phyloP scores from a whole-genome alignment of 805 yeast genomes.

The Yarrowia osloensis region DNA sequence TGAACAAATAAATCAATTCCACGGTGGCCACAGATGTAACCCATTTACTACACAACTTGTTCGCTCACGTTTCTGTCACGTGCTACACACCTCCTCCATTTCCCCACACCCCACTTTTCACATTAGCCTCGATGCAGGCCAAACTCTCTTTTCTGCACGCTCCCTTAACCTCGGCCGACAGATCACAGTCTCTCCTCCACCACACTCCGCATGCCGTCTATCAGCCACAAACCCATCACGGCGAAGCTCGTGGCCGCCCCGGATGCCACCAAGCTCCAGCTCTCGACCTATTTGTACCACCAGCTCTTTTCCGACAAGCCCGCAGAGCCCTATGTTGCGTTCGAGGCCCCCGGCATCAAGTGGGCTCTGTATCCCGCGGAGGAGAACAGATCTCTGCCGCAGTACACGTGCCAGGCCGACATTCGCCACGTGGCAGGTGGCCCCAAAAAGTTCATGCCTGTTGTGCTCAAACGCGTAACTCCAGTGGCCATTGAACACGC shows the following conservation, averaged over 20 bases:
- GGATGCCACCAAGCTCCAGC: slow-evolving; percentile 10
- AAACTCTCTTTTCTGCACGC: slow-evolving; percentile 1
- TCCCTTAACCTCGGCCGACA: slow-evolving; percentile 10
- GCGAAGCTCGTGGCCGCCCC: slow-evolving; percentile 19
- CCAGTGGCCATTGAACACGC: slow-evolving; percentile 43
- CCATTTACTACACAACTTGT: too few species aligned
- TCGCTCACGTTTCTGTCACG: not conserved
- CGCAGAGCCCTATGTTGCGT: slow-evolving; percentile 1
- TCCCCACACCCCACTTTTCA: slow-evolving; percentile 24
- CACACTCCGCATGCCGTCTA: slow-evolving; percentile 1
- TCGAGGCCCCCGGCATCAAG: slow-evolving; percentile 23
- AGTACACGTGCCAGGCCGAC: slow-evolving; percentile 6
- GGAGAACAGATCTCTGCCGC: not conserved
- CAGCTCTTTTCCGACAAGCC: slow-evolving; percentile 23
- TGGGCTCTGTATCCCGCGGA: slow-evolving; percentile 22
- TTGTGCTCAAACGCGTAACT: slow-evolving; percentile 33
- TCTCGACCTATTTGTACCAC: not conserved
- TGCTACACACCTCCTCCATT: not conserved
- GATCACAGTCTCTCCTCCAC: not conserved
- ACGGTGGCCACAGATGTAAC: too few species aligned
- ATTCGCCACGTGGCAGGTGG: slow-evolving; percentile 14
- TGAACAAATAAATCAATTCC: too few species aligned
- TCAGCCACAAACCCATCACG: slow-evolving; percentile 26
- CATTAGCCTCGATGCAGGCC: slow-evolving; percentile 1
- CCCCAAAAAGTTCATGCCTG: slow-evolving; percentile 31